Evolutionary conservation across 1,284 basidiomycete species (phyloP), one percentile per base, ranked within the genome.

Genomic region (Pholiota adiposa): DNA sequence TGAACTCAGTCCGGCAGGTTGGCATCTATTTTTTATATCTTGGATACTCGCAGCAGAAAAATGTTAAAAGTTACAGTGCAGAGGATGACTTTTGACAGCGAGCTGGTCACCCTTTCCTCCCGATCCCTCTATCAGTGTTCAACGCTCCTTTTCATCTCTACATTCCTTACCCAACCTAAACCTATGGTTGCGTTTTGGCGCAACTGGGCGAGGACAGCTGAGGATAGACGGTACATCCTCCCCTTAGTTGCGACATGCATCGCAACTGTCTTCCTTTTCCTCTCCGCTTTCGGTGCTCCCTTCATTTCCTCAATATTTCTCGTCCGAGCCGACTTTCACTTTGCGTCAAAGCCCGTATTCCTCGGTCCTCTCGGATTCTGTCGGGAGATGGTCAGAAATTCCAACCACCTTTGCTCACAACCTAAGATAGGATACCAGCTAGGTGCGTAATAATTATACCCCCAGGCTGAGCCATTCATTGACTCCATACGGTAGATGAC

Each of bases 311-410:
- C 56, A 9, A 46, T 59, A 40, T 59, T 44, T 27, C 50, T 59
- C 36, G 36, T 59, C 19, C 23, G 41, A 21, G 23, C 33, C 11
- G 40, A 40, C 25, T 51, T 50, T 18, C 23, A 9, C 11, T 43
- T 36, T 38, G 19, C 14, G 27, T 19, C 21, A 16, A 36, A 34
- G 18, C 21, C 23, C 4, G 40, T 36, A 18, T 29, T 56, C 9
- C 51, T 63, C 33, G 62, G 62, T 29, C 43, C 55, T 25, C 51
- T 60, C 5, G 62, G 58, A 27, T 51, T 52, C 7, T 63, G 62
- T 43, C 43, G 44, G 25, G 40, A 60, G 34, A 19, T 14, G 5
- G 6, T 9, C 40, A 4, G 9, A 41, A 14, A 46, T 25, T 7
- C 36, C 12, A 11, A 19, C 1, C 16, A 16, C 12, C 3, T 16